A percentile compares a stretch with the other conserved stretches of the same genome.
phyloP scores from a whole-genome alignment of 805 yeast species.

The Yarrowia sp. region DNA sequence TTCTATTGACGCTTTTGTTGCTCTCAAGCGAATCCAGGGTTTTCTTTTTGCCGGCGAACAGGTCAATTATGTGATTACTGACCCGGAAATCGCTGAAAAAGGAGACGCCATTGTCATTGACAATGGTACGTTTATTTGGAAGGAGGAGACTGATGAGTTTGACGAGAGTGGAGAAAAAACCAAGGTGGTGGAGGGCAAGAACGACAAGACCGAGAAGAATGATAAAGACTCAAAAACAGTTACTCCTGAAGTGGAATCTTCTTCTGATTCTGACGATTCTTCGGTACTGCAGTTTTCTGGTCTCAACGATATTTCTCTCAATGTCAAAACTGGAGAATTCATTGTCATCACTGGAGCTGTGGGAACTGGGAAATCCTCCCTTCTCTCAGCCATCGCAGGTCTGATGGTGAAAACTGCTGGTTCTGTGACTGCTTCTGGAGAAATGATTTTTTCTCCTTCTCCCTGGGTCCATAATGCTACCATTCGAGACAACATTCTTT shows the following conservation, averaged over 20 bases:
- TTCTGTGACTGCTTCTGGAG: constrained; percentile 47
- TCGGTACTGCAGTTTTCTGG: constrained; percentile 37
- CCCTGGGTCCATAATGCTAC: constrained; percentile 77
- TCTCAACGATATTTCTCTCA: constrained; percentile 45
- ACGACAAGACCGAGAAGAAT: background rate
- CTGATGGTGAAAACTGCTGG: constrained; percentile 56
- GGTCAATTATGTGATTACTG: constrained; percentile 33
- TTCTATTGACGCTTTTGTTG: constrained; percentile 83
- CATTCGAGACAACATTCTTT: constrained; percentile 63
- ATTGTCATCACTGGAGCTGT: constrained; percentile 65
- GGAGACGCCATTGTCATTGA: constrained; percentile 46
- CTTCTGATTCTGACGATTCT: constrained; percentile 26
- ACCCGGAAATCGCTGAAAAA: constrained; percentile 35
- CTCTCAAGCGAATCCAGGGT: constrained; percentile 76
- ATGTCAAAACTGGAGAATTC: constrained; percentile 56
- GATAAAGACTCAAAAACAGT: background rate
- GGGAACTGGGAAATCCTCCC: constrained; percentile 69
- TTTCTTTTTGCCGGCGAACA: constrained; percentile 56
- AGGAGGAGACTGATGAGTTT: constrained; percentile 30
- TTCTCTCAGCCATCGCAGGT: constrained; percentile 62
- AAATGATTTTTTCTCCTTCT: constrained; percentile 48
- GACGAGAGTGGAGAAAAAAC: background rate
- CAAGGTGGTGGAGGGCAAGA: background rate
- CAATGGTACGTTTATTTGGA: constrained; percentile 67
- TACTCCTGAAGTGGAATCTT: background rate